Evolutionary conservation across 768 basidiomycete genomes (phyloP), one percentile per base, ranked within the genome.

Genomic region (Auricularia cornea): DNA sequence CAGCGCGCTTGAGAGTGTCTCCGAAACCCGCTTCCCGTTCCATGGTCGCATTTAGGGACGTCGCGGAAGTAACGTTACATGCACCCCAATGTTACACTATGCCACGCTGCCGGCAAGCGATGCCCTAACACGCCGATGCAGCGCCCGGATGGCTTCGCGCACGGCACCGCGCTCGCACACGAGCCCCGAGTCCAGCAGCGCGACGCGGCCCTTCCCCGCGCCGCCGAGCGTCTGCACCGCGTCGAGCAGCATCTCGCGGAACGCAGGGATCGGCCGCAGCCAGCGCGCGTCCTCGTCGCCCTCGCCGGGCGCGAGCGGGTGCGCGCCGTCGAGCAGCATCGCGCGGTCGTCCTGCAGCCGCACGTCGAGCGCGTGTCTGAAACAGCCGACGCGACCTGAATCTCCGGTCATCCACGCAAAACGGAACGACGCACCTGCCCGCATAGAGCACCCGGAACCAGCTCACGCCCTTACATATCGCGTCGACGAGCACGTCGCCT

Each of bases 381-480:
- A 29, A 63, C 18, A 54, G 12, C 51, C 57, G 40, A 1, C 28
- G 54, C 62, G 26, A 70, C 23, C 41, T 59, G 56, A 20, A 38
- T 20, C 5, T 8, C 11, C 11, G 44, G 20, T 14, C 11, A 6
- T 8, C 11, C 11, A 23, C 20, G n/a, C 31, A 32, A n/a, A 18
- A 26, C 18, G 60, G 28, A 35, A 26, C 48, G 20, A 70, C 76
- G 28, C 69, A 89, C 89, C 81, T 76, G 71, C 89, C 84, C 6
- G 83, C 80, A 63, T 90, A 89, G 57, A 91, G 72, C 28, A 92
- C 74, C 60, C 92, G 78, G 74, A 87, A 93, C 91, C 92, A 93
- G 2, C 88, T 88, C 59, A 87, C 85, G 14, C 87, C 84, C 75
- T 92, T 93, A 3, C 88, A 83, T 70, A 88, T 85, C n/a, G 83